Evolutionary conservation across 257 asterid species (phyloP).

Genomic region (Capsicum chinense): DNA sequence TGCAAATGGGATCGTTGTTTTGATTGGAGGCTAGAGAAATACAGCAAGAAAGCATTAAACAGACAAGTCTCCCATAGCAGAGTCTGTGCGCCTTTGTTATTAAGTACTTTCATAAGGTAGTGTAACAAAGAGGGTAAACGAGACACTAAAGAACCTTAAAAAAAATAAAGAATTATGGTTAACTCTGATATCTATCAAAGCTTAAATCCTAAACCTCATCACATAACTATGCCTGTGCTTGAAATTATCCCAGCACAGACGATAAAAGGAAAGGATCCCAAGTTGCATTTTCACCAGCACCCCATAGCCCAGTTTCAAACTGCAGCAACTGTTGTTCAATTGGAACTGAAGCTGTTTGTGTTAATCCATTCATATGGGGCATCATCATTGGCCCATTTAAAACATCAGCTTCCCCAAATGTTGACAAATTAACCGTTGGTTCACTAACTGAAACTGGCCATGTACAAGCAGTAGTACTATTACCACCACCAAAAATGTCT

Average conservation of each 20-base stretch:
- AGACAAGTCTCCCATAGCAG: not conserved
- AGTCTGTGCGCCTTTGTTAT: not conserved
- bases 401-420: slow-evolving; percentile 39
- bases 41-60: not conserved
- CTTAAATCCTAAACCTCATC: not conserved
- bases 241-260: slow-evolving; percentile 47
- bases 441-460: slow-evolving; percentile 43
- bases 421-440: slow-evolving; percentile 19
- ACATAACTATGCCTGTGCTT: not conserved
- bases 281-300: slow-evolving; percentile 39
- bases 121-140: not conserved
- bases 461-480: slow-evolving; percentile 32
- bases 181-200: not conserved
- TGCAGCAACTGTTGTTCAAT: slow-evolving; percentile 52
- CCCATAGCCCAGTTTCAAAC: slow-evolving; percentile 53
- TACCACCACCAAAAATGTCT: not conserved
- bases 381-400: slow-evolving; percentile 35
- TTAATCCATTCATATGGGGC: slow-evolving; percentile 35
- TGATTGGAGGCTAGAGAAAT: not conserved
- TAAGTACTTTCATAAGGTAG: not conserved
- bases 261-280: slow-evolving; percentile 73
- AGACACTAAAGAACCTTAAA: not conserved
- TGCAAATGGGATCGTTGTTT: no score
- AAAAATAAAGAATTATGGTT: slow-evolving; percentile 34
- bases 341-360: slow-evolving; percentile 37